Percentiles rank a stretch among this genome's conserved stretches.
Evolutionary conservation across 2,329 filamentous ascomycete genomes (phyloP).

Genomic region (Pestalotiopsis sp.): DNA sequence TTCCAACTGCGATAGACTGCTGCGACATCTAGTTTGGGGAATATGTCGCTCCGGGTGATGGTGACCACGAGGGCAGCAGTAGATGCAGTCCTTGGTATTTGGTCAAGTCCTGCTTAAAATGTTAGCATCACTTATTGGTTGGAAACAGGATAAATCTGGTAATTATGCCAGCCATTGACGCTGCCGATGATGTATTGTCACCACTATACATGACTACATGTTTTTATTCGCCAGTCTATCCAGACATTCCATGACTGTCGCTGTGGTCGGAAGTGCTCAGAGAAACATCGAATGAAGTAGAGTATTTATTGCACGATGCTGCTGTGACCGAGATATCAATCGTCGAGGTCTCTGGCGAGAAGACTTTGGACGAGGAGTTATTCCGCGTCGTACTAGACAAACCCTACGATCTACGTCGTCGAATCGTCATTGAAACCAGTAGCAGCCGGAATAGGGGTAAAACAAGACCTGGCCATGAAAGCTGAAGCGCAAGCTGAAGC

Average conservation of each 20-base stretch:
- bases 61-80: neutral
- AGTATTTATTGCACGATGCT: neutral
- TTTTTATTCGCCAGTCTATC: neutral
- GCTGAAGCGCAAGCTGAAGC: slow-evolving; percentile 5
- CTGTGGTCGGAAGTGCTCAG: neutral
- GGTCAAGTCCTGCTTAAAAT: neutral
- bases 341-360: neutral
- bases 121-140: neutral
- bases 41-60: neutral
- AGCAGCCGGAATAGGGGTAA: neutral
- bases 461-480: neutral
- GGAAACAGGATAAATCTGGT: neutral
- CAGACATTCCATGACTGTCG: neutral
- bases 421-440: neutral
- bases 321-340: neutral
- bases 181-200: neutral
- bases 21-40: neutral
- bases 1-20: neutral
- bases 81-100: neutral
- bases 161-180: neutral
- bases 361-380: neutral
- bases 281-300: neutral
- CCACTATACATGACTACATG: neutral
- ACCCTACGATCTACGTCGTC: neutral
- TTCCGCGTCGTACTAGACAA: neutral